Conservation (phyloP, 768 basidiomycete species). For the Podaxis sp. region DNA sequence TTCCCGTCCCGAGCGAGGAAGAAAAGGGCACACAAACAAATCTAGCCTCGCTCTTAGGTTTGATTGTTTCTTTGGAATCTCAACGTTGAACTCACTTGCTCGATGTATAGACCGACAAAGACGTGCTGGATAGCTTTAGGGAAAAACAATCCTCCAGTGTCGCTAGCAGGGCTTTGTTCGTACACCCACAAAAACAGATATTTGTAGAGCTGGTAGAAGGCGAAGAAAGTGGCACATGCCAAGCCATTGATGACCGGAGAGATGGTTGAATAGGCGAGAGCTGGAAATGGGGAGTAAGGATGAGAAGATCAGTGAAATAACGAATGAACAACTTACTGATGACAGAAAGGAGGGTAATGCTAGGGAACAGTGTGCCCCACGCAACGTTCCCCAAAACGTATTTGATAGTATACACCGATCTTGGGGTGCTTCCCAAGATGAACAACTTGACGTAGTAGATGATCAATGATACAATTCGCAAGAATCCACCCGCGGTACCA, state of each 20-base stretch:
- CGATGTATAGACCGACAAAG: slow-evolving; percentile 92
- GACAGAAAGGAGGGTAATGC: slow-evolving; percentile 75
- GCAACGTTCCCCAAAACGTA: slow-evolving; percentile 63
- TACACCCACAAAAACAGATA: slow-evolving; percentile 83
- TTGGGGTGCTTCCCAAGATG: slow-evolving; percentile 86
- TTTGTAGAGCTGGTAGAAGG: slow-evolving; percentile 83
- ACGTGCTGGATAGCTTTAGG: slow-evolving; percentile 92
- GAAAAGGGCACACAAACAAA: slow-evolving; percentile 86
- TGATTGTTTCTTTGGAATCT: not conserved
- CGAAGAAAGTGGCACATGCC: slow-evolving; percentile 76
- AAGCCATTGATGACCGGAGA: slow-evolving; percentile 94
- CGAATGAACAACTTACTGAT: slow-evolving; percentile 37
- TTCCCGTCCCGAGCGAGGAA: slow-evolving; percentile 74
- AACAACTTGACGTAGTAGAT: slow-evolving; percentile 91
- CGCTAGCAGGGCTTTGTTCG: slow-evolving; percentile 64
- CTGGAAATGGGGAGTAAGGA: slow-evolving; percentile 29
- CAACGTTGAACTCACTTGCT: slow-evolving; percentile 42
- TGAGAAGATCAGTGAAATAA: slow-evolving; percentile 42
- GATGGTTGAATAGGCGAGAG: slow-evolving; percentile 83
- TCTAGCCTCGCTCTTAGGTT: slow-evolving; percentile 1
- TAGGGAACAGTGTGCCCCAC: slow-evolving; percentile 80
- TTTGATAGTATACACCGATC: slow-evolving; percentile 82
- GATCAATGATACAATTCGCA: slow-evolving; percentile 71
- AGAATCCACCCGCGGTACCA: slow-evolving; percentile 76
- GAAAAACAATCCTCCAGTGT: slow-evolving; percentile 95